Base-by-base conservation (phyloP, 2,329 filamentous ascomycete genomes). In the Colletotrichum lentis region DNA sequence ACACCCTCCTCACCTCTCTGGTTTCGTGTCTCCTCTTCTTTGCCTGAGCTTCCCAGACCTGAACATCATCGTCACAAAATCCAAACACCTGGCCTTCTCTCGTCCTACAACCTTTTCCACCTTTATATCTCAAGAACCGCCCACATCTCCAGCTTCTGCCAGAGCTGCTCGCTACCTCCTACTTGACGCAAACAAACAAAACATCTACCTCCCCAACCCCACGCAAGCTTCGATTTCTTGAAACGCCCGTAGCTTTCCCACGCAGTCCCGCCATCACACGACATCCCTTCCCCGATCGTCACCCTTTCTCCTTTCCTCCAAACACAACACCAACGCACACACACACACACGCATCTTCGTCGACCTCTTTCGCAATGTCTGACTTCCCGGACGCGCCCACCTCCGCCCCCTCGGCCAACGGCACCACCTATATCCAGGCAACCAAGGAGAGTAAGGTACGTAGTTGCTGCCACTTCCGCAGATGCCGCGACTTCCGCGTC, bases 371-470 rank as follows among this genome's bases (percentile, higher is more conserved):
- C 55, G 74, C 72, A 73, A 84, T 84, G 81, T 78, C 82, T 69
- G 80, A 82, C 73, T 76, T 78, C 73, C 75, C 78, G 73, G 77
- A 78, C 72, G 70, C 70, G 46, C 70, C 70, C 22, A 71, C 61
- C 54, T 73, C 76, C 71, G 74, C 77, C 65, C 73, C 74, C 37
- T 74, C 78, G 74, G 76, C 78, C 77, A 85, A 85, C 77, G 83
- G 83, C 76, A 79, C 73, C 73, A 80, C 82, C 73, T 77, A 79
- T 72, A 70, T 82, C 70, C 78, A 85, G 72, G 75, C 78, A 72
- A 78, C 84, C 74, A 86, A 85, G 77, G 80, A 77, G 74, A 86
- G 85, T 87, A 81, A 80, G 85, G 85, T 85, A 74, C 65, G 82
- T 80, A 70, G 56, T 46, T 43, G 27, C 58, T 59, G 59, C 62